Conservation (phyloP, 805 yeast genomes). For the Barnettozyma siamensis region DNA sequence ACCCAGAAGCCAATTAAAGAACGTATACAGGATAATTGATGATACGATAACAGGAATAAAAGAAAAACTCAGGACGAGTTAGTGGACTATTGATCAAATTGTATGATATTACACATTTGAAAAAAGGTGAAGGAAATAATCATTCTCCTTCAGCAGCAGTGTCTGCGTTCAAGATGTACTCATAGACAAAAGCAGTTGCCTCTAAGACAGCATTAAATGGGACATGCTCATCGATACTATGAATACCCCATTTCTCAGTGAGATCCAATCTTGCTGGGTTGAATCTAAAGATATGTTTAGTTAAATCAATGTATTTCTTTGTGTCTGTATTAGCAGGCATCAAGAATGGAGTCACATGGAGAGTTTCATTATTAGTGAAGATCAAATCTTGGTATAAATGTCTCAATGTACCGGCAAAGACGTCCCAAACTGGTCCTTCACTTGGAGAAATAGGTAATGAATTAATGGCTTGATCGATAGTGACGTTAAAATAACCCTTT, state of each 20-base stretch:
- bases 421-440: slow-evolving; percentile 19
- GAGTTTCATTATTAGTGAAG: slow-evolving; percentile 41
- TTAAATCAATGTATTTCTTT: slow-evolving; percentile 54
- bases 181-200: slow-evolving; percentile 43
- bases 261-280: slow-evolving; percentile 21
- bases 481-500: slow-evolving; percentile 26
- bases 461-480: slow-evolving; percentile 9
- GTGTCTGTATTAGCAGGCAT: slow-evolving; percentile 75
- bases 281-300: slow-evolving; percentile 54
- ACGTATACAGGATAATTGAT: slow-evolving; percentile 16
- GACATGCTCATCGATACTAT: slow-evolving; percentile 53
- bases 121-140: too few relatives aligned
- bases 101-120: too few relatives aligned
- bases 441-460: slow-evolving; percentile 14
- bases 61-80: too few relatives aligned
- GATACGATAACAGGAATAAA: background rate
- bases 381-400: slow-evolving; percentile 46
- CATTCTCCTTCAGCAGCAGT: slow-evolving; percentile 7
- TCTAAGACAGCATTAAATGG: slow-evolving; percentile 49
- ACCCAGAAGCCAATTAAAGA: slow-evolving; percentile 11
- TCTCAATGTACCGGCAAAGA: slow-evolving; percentile 32
- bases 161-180: slow-evolving; percentile 41
- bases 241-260: slow-evolving; percentile 28
- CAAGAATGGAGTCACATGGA: slow-evolving; percentile 38
- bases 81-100: too few relatives aligned